Percentiles rank a stretch among this genome's conserved stretches.
phyloP scores from a whole-genome alignment of 1,284 basidiomycete species.

The Pseudozyma flocculosa region DNA sequence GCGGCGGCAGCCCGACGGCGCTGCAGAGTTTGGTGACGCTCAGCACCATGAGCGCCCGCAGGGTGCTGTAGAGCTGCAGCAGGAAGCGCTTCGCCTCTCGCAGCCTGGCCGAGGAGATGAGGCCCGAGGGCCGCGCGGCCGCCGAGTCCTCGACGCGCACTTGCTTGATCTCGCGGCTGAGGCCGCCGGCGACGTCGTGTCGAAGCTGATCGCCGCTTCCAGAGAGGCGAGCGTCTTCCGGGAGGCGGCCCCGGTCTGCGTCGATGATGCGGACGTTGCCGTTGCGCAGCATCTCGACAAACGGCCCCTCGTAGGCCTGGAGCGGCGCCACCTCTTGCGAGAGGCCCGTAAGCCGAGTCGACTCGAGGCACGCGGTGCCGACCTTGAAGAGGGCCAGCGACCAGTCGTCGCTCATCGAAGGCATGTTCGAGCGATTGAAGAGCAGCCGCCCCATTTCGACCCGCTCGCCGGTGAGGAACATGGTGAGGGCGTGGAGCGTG shows the following conservation, averaged over 20 bases:
- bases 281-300: constrained; percentile 40
- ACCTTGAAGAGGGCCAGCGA: constrained; percentile 49
- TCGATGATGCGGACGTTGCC: constrained; percentile 24
- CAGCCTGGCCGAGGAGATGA: not conserved
- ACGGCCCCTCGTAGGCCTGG: constrained; percentile 33
- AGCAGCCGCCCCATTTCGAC: constrained; percentile 31
- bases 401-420: constrained; percentile 45
- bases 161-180: constrained; percentile 32
- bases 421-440: constrained; percentile 38
- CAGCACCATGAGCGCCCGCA: constrained; percentile 1
- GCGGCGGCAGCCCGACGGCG: constrained; percentile 13
- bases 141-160: constrained; percentile 23
- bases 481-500: constrained; percentile 44
- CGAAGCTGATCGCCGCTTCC: constrained; percentile 5
- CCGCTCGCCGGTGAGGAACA: constrained; percentile 39
- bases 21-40: constrained; percentile 3
- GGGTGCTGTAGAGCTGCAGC: not conserved
- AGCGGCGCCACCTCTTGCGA: constrained; percentile 40
- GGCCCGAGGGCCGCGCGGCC: not conserved
- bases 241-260: too few relatives aligned
- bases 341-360: constrained; percentile 45
- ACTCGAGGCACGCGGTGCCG: constrained; percentile 51
- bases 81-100: not conserved
- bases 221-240: not conserved
- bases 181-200: constrained; percentile 9